Percentiles rank a stretch among this genome's conserved stretches.
Evolutionary conservation across 805 yeast species (phyloP).

Genomic region (Huiozyma sinensis): DNA sequence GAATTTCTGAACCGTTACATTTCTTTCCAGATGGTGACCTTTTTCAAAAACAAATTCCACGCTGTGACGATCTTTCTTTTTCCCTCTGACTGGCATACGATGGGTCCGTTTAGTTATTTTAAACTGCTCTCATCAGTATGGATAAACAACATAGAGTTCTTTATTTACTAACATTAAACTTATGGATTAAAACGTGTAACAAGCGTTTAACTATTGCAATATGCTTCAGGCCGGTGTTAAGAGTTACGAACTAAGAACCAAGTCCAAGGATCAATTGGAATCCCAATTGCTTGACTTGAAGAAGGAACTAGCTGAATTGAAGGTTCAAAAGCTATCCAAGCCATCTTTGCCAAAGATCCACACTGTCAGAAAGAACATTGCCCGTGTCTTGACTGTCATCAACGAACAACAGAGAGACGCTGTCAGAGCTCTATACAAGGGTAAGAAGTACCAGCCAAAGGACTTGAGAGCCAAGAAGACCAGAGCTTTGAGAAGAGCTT

Average conservation of each 20-base stretch:
- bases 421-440: slow-evolving; percentile 90
- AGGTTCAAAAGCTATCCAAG: slow-evolving; percentile 90
- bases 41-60: too few relatives aligned
- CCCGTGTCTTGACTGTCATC: slow-evolving; percentile 95
- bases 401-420: slow-evolving; percentile 94
- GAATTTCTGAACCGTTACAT: too few relatives aligned
- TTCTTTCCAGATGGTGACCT: too few relatives aligned
- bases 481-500: slow-evolving; percentile 98
- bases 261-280: slow-evolving; percentile 95
- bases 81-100: too few relatives aligned
- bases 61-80: too few relatives aligned
- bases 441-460: slow-evolving; percentile 95
- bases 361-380: slow-evolving; percentile 97
- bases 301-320: slow-evolving; percentile 92
- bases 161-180: too few relatives aligned
- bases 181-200: too few relatives aligned
- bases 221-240: slow-evolving; percentile 70
- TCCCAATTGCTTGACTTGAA: slow-evolving; percentile 90
- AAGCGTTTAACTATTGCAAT: too few relatives aligned
- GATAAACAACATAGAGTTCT: too few relatives aligned
- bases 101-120: too few relatives aligned
- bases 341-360: slow-evolving; percentile 94
- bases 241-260: slow-evolving; percentile 93
- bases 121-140: too few relatives aligned
- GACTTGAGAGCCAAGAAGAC: slow-evolving; percentile 99